Evolutionary conservation across 805 yeast genomes (phyloP).

Genomic region (Ogataea paraovalis): DNA sequence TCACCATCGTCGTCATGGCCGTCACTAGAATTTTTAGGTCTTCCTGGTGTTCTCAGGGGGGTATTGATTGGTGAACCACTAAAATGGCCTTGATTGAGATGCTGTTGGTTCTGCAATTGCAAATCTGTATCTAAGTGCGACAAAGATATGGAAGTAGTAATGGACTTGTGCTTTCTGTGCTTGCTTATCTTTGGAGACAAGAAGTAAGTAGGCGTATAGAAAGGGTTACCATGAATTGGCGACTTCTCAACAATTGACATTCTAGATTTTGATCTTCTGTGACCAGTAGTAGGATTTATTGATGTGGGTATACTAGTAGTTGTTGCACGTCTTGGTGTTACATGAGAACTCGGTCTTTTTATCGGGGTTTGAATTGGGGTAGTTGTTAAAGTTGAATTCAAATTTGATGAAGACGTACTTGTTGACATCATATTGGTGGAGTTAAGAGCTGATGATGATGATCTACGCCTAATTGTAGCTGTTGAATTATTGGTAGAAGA

Average conservation of each 20-base stretch:
- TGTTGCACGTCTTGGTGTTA: slow-evolving; percentile 22
- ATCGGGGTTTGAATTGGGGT: slow-evolving; percentile 24
- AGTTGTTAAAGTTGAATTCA: slow-evolving; percentile 8
- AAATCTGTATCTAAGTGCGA: slow-evolving; percentile 31
- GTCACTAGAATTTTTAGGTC: slow-evolving; percentile 9
- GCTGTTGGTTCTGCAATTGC: slow-evolving; percentile 22
- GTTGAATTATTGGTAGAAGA: neutral
- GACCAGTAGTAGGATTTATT: slow-evolving; percentile 1
- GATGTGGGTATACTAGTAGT: slow-evolving; percentile 5
- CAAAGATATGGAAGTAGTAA: slow-evolving; percentile 28
- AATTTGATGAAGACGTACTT: neutral
- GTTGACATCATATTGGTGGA: neutral
- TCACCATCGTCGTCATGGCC: slow-evolving; percentile 13
- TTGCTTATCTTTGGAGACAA: slow-evolving; percentile 38
- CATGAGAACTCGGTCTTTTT: slow-evolving; percentile 14
- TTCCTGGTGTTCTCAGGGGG: slow-evolving; percentile 28
- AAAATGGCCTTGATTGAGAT: slow-evolving; percentile 3
- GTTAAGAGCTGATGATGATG: slow-evolving; percentile 6
- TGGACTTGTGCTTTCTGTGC: slow-evolving; percentile 30
- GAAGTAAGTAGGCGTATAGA: slow-evolving; percentile 43
- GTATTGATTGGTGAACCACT: slow-evolving; percentile 25
- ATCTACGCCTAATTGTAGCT: slow-evolving; percentile 9
- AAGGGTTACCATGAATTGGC: slow-evolving; percentile 41
- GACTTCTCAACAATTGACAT: slow-evolving; percentile 28
- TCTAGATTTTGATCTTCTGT: slow-evolving; percentile 21